phyloP scores from a whole-genome alignment of 345 rosid genomes.

The Pistacia vera region DNA sequence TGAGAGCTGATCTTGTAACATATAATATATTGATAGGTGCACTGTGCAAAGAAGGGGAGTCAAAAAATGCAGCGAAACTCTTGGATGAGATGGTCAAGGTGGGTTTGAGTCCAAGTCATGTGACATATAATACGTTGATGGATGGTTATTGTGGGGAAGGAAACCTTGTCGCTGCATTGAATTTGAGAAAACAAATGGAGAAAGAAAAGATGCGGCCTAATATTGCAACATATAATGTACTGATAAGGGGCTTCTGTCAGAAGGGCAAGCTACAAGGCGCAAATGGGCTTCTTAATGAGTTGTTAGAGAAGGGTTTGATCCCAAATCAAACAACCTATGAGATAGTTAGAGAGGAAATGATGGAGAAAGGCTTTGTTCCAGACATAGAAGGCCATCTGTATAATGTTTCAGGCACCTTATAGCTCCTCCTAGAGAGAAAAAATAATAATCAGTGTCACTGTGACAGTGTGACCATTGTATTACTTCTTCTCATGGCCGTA shows the following conservation, averaged over 20 bases:
- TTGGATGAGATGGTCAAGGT: constrained; percentile 50
- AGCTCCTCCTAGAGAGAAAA: neutral
- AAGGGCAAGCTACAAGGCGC: constrained; percentile 74
- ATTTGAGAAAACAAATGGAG: constrained; percentile 64
- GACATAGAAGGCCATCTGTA: constrained; percentile 80
- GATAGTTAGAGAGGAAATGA: constrained; percentile 69
- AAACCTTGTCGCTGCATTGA: constrained; percentile 65
- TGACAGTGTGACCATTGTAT: neutral
- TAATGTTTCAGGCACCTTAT: constrained; percentile 35
- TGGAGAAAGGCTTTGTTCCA: constrained; percentile 84
- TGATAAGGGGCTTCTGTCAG: constrained; percentile 62
- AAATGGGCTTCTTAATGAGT: constrained; percentile 77
- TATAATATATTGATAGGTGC: constrained; percentile 69
- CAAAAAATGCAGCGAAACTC: constrained; percentile 59
- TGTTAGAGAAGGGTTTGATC: constrained; percentile 83
- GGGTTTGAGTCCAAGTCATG: constrained; percentile 63
- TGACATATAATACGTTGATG: constrained; percentile 73
- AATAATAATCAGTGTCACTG: neutral
- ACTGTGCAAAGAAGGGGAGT: constrained; percentile 57
- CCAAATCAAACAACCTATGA: constrained; percentile 71
- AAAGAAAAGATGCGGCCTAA: constrained; percentile 65
- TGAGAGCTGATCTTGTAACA: constrained; percentile 58
- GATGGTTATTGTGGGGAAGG: constrained; percentile 75
- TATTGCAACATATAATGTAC: constrained; percentile 65
- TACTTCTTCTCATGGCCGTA: neutral